Conservation (phyloP, 139 green algal genomes). For the Volvox africanus region DNA sequence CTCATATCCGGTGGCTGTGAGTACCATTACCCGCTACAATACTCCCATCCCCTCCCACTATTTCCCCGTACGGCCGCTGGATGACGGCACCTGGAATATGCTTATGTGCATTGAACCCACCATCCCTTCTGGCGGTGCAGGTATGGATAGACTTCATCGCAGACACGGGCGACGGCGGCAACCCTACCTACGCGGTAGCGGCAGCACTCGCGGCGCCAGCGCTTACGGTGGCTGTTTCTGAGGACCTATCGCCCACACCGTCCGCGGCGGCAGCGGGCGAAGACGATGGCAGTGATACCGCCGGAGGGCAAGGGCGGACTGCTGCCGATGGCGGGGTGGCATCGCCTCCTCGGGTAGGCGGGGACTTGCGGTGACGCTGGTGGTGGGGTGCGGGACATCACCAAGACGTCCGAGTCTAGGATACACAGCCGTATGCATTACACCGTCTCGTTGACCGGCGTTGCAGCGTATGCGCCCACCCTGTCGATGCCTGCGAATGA, state of each 20-base stretch:
- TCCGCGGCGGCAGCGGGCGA: neutral
- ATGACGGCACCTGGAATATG: no score
- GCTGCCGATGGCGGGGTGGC: neutral
- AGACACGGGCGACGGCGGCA: constrained; percentile 89
- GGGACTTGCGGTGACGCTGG: neutral
- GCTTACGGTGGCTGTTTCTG: constrained; percentile 56
- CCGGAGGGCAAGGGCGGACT: neutral
- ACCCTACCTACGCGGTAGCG: constrained; percentile 89
- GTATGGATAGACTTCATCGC: constrained; percentile 93
- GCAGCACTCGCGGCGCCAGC: constrained; percentile 76
- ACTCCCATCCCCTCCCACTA: no score
- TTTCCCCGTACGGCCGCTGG: no score
- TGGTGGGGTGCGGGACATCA: neutral
- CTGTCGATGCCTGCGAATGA: no score
- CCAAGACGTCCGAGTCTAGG: no score
- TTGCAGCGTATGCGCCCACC: no score
- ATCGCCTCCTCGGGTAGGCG: neutral
- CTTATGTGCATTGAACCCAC: no score
- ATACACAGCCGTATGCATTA: no score
- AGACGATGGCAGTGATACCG: neutral
- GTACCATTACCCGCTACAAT: no score
- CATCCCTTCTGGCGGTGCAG: constrained; percentile 39
- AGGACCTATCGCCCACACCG: neutral
- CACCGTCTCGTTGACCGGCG: no score
- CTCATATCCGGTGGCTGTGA: no score